Percentiles rank a stretch among this genome's conserved stretches.
Conservation (phyloP, 1,284 basidiomycete species). For the Coniophora puteana region DNA sequence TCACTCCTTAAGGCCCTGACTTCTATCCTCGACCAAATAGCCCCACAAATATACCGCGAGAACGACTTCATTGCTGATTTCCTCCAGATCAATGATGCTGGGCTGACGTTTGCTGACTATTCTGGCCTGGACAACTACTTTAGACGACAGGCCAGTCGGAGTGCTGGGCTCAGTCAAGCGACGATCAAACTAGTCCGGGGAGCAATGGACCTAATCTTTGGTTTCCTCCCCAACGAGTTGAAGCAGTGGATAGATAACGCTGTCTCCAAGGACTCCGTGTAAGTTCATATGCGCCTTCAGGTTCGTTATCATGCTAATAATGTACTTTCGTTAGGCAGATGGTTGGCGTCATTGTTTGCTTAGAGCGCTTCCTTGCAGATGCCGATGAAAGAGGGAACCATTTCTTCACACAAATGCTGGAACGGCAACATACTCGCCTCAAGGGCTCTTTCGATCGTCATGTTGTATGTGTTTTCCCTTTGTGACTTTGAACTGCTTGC, state of each 20-base stretch:
- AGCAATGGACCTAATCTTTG: conserved; percentile 94
- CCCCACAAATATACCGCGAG: conserved; percentile 77
- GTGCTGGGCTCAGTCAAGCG: conserved; percentile 59
- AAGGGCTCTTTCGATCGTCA: conserved; percentile 74
- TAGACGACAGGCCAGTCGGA: conserved; percentile 81
- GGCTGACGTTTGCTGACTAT: conserved; percentile 93
- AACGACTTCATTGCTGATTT: conserved; percentile 90
- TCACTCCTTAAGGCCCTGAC: conserved; percentile 59
- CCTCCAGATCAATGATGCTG: conserved; percentile 86
- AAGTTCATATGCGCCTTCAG: conserved; percentile 28
- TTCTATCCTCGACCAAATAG: conserved; percentile 73
- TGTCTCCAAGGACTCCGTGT: conserved; percentile 77
- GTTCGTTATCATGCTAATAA: conserved; percentile 5
- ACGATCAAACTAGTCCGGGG: conserved; percentile 81
- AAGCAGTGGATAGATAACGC: conserved; percentile 84
- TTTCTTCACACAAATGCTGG: conserved; percentile 71
- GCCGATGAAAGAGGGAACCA: conserved; percentile 77
- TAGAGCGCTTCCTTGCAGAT: conserved; percentile 79
- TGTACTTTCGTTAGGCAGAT: conserved; percentile 58
- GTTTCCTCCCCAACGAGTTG: conserved; percentile 83
- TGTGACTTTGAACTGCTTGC: background rate
- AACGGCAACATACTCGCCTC: conserved; percentile 79
- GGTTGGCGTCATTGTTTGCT: conserved; percentile 76
- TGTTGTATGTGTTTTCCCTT: conserved; percentile 51
- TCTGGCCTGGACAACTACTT: conserved; percentile 95